These are phyloP conservation scores for Naematelia aurantialba DNA, from an alignment of 768 basidiomycete species.

Conservation along the genomic window DNA sequence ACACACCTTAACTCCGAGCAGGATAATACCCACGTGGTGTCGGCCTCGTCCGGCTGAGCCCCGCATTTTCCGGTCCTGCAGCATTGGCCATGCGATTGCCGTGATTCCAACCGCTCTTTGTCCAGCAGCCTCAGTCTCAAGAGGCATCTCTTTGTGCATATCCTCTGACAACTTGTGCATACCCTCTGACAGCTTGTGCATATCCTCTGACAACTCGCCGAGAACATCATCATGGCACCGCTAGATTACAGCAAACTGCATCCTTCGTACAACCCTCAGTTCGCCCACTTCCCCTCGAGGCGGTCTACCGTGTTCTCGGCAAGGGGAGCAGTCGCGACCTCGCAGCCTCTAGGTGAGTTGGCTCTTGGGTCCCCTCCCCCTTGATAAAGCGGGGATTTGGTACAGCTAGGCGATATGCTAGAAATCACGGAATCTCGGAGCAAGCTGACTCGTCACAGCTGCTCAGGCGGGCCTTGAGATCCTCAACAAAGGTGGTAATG, in stretches of 20 bases:
- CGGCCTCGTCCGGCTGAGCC: constrained; percentile 5
- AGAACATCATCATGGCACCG: no score
- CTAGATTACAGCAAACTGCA: constrained; percentile 65
- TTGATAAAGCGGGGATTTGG: no score
- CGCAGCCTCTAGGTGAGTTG: constrained; percentile 61
- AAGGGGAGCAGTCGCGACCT: constrained; percentile 81
- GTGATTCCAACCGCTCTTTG: no score
- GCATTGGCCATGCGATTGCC: no score
- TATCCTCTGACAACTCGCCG: neutral
- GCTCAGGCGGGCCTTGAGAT: constrained; percentile 89
- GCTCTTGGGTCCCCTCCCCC: no score
- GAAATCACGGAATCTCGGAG: neutral
- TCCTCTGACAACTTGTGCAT: no score
- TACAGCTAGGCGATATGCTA: no score
- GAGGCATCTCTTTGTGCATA: no score
- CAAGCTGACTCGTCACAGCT: constrained; percentile 56
- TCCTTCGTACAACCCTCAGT: constrained; percentile 59
- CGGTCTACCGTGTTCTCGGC: constrained; percentile 79
- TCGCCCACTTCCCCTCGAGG: constrained; percentile 74
- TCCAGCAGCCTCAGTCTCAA: no score
- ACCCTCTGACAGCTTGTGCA: neutral
- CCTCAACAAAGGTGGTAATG: constrained; percentile 88
- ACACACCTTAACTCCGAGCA: constrained; percentile 1
- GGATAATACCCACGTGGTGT: neutral
- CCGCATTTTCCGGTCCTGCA: no score